phyloP scores from a whole-genome alignment of 1,284 basidiomycete genomes.

The Singerocomus inundabilis region DNA sequence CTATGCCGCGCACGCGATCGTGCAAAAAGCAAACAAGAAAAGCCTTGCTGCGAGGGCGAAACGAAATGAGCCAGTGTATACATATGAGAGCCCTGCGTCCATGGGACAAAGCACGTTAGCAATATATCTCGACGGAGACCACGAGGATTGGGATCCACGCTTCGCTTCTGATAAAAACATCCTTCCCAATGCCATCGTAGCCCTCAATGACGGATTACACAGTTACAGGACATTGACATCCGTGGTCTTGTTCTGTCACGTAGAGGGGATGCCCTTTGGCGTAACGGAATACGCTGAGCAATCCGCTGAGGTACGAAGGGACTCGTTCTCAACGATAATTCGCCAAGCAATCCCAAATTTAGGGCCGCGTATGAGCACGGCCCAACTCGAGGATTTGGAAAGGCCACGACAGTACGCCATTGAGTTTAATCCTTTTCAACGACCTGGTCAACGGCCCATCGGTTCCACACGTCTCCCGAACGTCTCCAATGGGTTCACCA shows the following conservation, averaged over 20 bases:
- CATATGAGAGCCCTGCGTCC: slow-evolving; percentile 36
- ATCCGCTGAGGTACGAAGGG: slow-evolving; percentile 35
- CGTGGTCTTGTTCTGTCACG: slow-evolving; percentile 33
- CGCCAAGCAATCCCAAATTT: slow-evolving; percentile 23
- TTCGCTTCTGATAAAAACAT: slow-evolving; percentile 16
- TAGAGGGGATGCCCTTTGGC: slow-evolving; percentile 37
- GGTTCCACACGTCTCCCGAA: slow-evolving; percentile 34
- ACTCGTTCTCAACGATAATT: slow-evolving; percentile 30
- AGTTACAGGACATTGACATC: slow-evolving; percentile 37
- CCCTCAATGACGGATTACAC: slow-evolving; percentile 39
- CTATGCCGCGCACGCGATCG: slow-evolving; percentile 31
- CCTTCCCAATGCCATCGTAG: slow-evolving; percentile 38
- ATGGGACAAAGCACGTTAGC: slow-evolving; percentile 34
- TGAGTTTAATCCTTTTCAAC: slow-evolving; percentile 39
- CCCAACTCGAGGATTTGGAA: slow-evolving; percentile 25
- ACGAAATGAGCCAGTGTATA: slow-evolving; percentile 33
- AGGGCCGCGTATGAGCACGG: slow-evolving; percentile 22
- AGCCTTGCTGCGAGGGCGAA: slow-evolving; percentile 28
- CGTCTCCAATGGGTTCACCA: slow-evolving; percentile 39
- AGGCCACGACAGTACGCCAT: slow-evolving; percentile 33
- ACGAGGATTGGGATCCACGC: slow-evolving; percentile 35
- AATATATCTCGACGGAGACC: slow-evolving; percentile 34
- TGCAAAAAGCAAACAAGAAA: slow-evolving; percentile 29
- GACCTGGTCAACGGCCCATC: slow-evolving; percentile 38
- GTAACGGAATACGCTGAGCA: slow-evolving; percentile 44